A percentile compares a stretch with the other conserved stretches of the same genome.
phyloP scores from a whole-genome alignment of 306 rosid species.

The Astragalus membranaceus region DNA sequence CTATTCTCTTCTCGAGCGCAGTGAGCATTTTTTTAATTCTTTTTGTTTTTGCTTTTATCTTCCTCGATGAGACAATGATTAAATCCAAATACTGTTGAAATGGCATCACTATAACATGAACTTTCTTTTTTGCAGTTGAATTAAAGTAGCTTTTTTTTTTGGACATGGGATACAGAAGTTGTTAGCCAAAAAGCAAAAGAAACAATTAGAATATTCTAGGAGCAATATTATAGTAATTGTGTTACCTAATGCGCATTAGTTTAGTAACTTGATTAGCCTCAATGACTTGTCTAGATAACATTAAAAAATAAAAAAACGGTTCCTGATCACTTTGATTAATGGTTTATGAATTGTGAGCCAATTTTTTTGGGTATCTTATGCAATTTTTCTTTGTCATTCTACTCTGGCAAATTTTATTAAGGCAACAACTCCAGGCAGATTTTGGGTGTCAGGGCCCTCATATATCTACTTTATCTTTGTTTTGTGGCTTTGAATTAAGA shows the following conservation, averaged over 20 bases:
- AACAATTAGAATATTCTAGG: constrained; percentile 1
- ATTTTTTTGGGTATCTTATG: constrained; percentile 9
- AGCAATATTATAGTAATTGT: background rate
- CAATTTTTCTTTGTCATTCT: constrained; percentile 14
- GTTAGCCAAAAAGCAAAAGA: background rate
- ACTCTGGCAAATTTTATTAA: constrained; percentile 26
- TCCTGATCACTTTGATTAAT: background rate
- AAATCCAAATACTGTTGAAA: background rate
- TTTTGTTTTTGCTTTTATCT: background rate
- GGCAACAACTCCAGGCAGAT: constrained; percentile 12
- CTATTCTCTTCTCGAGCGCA: background rate
- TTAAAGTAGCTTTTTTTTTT: background rate
- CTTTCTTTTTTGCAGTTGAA: background rate
- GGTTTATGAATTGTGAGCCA: background rate
- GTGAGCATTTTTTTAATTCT: background rate
- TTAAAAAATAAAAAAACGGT: constrained; percentile 14
- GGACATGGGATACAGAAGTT: background rate
- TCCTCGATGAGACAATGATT: constrained; percentile 24
- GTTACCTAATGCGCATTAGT: constrained; percentile 26
- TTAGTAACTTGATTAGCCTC: constrained; percentile 21
- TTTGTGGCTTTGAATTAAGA: constrained; percentile 16
- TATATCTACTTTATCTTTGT: background rate
- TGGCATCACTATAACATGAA: background rate
- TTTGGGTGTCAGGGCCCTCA: constrained; percentile 33
- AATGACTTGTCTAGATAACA: constrained; percentile 42